phyloP scores from a whole-genome alignment of 345 rosid genomes.

The Eucalyptus shirleyi region DNA sequence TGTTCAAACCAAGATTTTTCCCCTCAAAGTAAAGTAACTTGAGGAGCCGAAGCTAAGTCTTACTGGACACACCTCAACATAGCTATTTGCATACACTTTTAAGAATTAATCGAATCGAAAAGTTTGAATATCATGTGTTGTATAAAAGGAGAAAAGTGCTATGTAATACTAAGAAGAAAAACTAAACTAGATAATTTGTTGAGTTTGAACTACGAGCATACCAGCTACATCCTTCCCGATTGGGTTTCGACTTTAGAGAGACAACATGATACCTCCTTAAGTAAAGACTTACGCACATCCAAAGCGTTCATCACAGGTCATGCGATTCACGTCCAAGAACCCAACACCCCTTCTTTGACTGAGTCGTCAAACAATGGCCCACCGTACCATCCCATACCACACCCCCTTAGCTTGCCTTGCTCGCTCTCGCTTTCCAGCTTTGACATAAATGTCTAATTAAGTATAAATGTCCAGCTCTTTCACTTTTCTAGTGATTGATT shows the following conservation, averaged over 20 bases:
- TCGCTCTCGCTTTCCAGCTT: not conserved
- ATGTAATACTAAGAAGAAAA: not conserved
- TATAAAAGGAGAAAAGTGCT: not conserved
- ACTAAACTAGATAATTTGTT: not conserved
- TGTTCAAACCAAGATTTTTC: not conserved
- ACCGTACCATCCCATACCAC: not conserved
- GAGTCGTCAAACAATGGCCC: not conserved
- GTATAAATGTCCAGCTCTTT: not conserved
- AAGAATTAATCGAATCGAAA: not conserved
- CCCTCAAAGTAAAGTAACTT: not conserved
- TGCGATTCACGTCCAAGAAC: not conserved
- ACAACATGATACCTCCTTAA: not conserved
- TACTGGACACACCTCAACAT: not conserved
- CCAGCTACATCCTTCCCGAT: not conserved
- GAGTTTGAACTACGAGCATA: not conserved
- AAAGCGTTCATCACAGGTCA: not conserved
- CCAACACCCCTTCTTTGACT: not conserved
- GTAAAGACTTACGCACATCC: not conserved
- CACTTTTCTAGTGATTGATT: not conserved
- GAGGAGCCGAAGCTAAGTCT: not conserved
- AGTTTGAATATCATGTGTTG: not conserved
- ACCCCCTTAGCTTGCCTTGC: not conserved
- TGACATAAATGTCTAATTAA: not conserved
- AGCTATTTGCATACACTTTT: not conserved
- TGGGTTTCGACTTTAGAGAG: not conserved